Percentiles rank a stretch among this genome's conserved stretches.
These are phyloP conservation scores for Liriodendron chinense DNA, from an alignment of 164 flowering plant genomes.

Conservation along the genomic window DNA sequence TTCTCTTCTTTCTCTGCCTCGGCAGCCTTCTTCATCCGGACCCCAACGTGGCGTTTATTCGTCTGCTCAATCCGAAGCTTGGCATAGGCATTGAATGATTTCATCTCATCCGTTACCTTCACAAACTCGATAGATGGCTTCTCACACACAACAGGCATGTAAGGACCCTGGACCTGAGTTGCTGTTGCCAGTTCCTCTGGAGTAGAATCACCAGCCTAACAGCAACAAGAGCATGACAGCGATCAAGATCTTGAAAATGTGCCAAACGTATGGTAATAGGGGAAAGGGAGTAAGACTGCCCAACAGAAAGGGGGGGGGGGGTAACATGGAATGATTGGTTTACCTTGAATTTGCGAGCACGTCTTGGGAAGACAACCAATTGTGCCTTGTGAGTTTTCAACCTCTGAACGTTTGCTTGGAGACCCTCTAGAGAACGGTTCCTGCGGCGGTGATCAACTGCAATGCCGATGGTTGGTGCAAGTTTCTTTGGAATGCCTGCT, in stretches of 20 bases:
- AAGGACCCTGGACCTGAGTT: conserved; percentile 41
- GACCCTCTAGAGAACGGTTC: conserved; percentile 69
- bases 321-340: not conserved
- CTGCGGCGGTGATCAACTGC: conserved; percentile 73
- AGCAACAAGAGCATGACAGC: not conserved
- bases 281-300: not conserved
- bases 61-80: conserved; percentile 50
- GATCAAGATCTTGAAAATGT: not conserved
- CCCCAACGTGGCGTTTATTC: conserved; percentile 43
- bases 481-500: conserved; percentile 76
- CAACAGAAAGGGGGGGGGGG: not conserved
- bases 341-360: conserved; percentile 67
- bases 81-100: conserved; percentile 46
- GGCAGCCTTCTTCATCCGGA: conserved; percentile 52
- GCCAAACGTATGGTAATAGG: not conserved
- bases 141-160: conserved; percentile 47
- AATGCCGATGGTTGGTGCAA: conserved; percentile 78
- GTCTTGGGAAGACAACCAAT: conserved; percentile 81
- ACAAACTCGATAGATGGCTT: conserved; percentile 47
- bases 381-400: conserved; percentile 84
- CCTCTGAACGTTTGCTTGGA: conserved; percentile 72
- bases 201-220: conserved; percentile 46
- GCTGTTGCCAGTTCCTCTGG: conserved; percentile 46
- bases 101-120: conserved; percentile 48
- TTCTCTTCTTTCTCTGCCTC: conserved; percentile 70